Conservation (phyloP, 495 filamentous ascomycete genomes). For the Lentithecium fluviatile region DNA sequence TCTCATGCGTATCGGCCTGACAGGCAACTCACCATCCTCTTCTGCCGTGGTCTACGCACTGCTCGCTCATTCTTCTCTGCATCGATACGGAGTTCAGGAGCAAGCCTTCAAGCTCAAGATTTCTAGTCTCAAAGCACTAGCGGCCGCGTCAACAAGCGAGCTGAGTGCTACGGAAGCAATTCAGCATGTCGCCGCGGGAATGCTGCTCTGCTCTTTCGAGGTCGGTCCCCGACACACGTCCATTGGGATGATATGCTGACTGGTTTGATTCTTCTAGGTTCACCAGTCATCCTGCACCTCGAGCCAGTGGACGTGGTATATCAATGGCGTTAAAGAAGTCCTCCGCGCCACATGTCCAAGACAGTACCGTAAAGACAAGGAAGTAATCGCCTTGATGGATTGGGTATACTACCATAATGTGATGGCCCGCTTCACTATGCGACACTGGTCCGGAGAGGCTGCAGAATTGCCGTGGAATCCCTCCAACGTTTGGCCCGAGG, state of each 20-base stretch:
- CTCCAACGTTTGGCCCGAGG: too few relatives aligned
- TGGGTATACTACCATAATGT: constrained; percentile 38
- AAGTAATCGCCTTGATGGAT: constrained; percentile 19
- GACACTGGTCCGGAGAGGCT: constrained; percentile 32
- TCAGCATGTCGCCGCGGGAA: constrained; percentile 44
- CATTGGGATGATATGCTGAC: constrained; percentile 4
- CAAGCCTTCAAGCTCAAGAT: constrained; percentile 42
- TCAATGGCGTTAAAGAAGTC: constrained; percentile 31
- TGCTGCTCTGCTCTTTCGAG: constrained; percentile 45
- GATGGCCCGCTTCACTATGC: constrained; percentile 33
- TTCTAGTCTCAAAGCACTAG: constrained; percentile 35
- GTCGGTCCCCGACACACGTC: constrained; percentile 11
- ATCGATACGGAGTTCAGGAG: background rate
- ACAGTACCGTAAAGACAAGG: constrained; percentile 7
- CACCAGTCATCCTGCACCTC: constrained; percentile 32
- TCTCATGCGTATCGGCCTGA: too few relatives aligned
- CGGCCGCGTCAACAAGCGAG: constrained; percentile 15
- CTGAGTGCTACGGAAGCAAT: constrained; percentile 33
- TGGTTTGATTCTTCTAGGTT: constrained; percentile 30
- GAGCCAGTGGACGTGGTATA: constrained; percentile 38
- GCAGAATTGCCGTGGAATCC: background rate
- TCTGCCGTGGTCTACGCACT: too few relatives aligned
- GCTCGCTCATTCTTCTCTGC: too few relatives aligned
- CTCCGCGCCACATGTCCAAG: constrained; percentile 17
- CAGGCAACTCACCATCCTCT: too few relatives aligned